phyloP scores from a whole-genome alignment of 768 basidiomycete species.

The Rubroboletus pulcherrimus region DNA sequence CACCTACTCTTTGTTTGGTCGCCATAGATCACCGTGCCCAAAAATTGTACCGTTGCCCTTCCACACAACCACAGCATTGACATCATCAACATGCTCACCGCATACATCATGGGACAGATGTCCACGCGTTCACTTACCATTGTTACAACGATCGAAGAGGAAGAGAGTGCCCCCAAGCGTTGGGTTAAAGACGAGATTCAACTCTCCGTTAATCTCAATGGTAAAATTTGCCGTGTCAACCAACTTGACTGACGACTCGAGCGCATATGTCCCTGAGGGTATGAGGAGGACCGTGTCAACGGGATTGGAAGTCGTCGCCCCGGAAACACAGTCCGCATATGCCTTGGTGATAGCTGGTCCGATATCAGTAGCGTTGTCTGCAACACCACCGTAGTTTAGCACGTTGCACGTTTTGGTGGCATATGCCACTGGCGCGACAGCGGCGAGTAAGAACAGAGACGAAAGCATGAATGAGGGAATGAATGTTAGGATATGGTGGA shows the following conservation, averaged over 20 bases:
- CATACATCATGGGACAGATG: neutral
- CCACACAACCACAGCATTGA: constrained; percentile 1
- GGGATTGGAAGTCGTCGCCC: neutral
- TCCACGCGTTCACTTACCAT: neutral
- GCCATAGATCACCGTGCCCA: constrained; percentile 6
- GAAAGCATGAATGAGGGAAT: neutral
- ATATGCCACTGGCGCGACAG: neutral
- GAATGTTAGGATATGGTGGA: neutral
- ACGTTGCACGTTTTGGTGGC: constrained; percentile 10
- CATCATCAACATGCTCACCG: neutral
- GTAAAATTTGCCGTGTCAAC: neutral
- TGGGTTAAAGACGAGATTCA: neutral
- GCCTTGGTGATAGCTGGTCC: constrained; percentile 6
- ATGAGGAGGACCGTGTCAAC: constrained; percentile 4
- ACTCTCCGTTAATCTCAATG: constrained; percentile 1
- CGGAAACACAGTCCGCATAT: neutral
- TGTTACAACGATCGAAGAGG: neutral
- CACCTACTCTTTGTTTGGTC: neutral
- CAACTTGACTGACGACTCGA: neutral
- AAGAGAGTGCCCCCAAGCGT: neutral
- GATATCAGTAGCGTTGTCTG: constrained; percentile 4
- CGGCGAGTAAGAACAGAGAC: constrained; percentile 1
- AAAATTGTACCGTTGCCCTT: constrained; percentile 3
- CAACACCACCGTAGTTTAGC: constrained; percentile 3
- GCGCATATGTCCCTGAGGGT: constrained; percentile 4